Percentiles rank a stretch among this genome's conserved stretches.
Conservation (phyloP, 371 early-diverging fungal species). For the Rhizopus stolonifer region DNA sequence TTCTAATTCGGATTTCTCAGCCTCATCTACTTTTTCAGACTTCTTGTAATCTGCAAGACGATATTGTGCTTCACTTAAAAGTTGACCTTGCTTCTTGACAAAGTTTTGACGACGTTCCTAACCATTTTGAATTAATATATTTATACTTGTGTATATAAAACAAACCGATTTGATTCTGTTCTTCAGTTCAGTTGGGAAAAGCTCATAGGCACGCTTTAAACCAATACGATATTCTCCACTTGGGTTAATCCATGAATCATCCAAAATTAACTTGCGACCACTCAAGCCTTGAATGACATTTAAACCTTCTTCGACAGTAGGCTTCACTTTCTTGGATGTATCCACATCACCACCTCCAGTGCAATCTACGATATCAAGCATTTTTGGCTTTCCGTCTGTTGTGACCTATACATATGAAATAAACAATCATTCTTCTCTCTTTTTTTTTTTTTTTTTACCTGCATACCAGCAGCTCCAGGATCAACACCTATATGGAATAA, state of each 20-base stretch:
- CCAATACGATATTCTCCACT: constrained; percentile 84
- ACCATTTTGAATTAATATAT: neutral
- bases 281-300: constrained; percentile 65
- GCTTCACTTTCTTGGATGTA: constrained; percentile 60
- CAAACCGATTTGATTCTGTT: constrained; percentile 55
- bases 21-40: constrained; percentile 24
- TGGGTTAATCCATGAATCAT: constrained; percentile 74
- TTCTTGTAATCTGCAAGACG: constrained; percentile 52
- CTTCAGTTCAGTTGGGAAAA: constrained; percentile 73
- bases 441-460: constrained; percentile 32
- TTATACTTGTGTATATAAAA: neutral
- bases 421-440: neutral
- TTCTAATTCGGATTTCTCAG: constrained; percentile 62
- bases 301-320: constrained; percentile 43
- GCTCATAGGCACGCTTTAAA: constrained; percentile 72
- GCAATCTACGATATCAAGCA: constrained; percentile 92
- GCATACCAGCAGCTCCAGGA: constrained; percentile 86
- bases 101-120: constrained; percentile 70
- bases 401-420: constrained; percentile 52
- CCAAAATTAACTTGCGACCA: constrained; percentile 75
- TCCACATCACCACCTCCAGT: constrained; percentile 83
- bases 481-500: constrained; percentile 64
- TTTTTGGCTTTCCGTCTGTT: constrained; percentile 85
- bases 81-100: constrained; percentile 60
- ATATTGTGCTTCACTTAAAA: constrained; percentile 64